Conservation (phyloP, 306 rosid genomes). For the Cucurbita maxima region DNA sequence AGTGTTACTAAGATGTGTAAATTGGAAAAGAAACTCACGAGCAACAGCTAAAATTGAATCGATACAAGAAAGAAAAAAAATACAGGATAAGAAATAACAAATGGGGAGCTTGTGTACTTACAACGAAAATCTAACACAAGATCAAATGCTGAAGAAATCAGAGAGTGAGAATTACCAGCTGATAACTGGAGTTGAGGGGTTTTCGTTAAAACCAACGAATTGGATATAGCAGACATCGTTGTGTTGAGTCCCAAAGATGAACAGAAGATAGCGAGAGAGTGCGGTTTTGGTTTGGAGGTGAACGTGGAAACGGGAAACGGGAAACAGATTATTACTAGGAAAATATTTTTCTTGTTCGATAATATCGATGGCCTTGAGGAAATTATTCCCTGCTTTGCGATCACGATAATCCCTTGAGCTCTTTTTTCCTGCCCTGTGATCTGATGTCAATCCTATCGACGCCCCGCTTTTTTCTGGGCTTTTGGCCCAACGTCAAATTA, state of each 20-base stretch:
- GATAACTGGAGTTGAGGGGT: slow-evolving; percentile 18
- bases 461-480: background rate
- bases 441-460: background rate
- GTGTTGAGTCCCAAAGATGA: background rate
- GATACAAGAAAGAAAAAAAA: background rate
- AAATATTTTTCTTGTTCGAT: slow-evolving; percentile 18
- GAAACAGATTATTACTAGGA: background rate
- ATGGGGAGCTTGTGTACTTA: background rate
- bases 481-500: background rate
- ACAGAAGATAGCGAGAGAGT: background rate
- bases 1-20: background rate
- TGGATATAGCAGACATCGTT: slow-evolving; percentile 47
- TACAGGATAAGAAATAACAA: background rate
- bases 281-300: background rate
- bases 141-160: background rate
- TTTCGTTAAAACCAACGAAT: slow-evolving; percentile 31
- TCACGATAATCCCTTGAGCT: background rate
- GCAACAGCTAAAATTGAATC: background rate
- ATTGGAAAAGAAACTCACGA: background rate
- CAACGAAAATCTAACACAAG: background rate
- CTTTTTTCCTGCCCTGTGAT: background rate
- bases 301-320: background rate
- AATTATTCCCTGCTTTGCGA: background rate
- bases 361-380: slow-evolving; percentile 9
- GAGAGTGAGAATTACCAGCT: slow-evolving; percentile 20